Evolutionary conservation across 208 protist species (phyloP).

Genomic region (Leishmania tarentolae): DNA sequence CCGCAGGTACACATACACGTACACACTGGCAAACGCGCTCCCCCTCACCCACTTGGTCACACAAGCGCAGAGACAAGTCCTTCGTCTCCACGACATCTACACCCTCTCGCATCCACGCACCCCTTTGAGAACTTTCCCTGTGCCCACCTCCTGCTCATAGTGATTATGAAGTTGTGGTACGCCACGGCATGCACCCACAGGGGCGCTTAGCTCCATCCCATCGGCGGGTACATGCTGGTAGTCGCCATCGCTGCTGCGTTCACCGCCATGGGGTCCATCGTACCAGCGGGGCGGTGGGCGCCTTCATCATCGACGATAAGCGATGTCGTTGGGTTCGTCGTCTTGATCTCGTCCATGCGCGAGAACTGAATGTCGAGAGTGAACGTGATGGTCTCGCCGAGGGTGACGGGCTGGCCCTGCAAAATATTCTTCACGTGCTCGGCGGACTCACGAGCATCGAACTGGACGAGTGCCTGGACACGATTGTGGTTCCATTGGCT

Average conservation of each 20-base stretch:
- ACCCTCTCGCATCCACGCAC: background rate
- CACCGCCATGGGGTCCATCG: slow-evolving; percentile 28
- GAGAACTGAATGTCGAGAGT: slow-evolving; percentile 93
- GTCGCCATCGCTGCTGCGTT: slow-evolving; percentile 24
- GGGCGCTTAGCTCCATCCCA: slow-evolving; percentile 28
- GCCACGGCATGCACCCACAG: background rate
- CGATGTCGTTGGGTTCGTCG: slow-evolving; percentile 79
- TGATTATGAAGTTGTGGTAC: background rate
- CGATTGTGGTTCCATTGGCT: slow-evolving; percentile 90
- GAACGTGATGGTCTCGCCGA: slow-evolving; percentile 88
- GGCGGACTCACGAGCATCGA: slow-evolving; percentile 71
- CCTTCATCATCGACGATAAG: slow-evolving; percentile 81
- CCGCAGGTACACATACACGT: background rate
- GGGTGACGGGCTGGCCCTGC: slow-evolving; percentile 90
- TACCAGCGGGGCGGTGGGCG: slow-evolving; percentile 45
- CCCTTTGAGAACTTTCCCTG: background rate
- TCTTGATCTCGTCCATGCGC: slow-evolving; percentile 91
- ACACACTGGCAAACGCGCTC: background rate
- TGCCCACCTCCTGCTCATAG: no score
- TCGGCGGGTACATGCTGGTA: slow-evolving; percentile 26
- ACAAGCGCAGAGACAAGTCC: background rate
- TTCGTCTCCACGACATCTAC: background rate
- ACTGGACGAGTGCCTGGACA: slow-evolving; percentile 92
- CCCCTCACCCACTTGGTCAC: background rate
- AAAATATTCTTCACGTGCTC: slow-evolving; percentile 91